Conservation (phyloP, 805 yeast species). For the fission yeast (Schizosaccharomyces pombe) region ASM294v3 CU329670.1:3627001-3627500, state of each 20-base stretch:
- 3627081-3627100: not conserved
- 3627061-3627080: not conserved
- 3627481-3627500: too few relatives aligned
- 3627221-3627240: slow-evolving; percentile 3
- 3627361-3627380: too few relatives aligned
- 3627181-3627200: slow-evolving; percentile 6
- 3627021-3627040: slow-evolving; percentile 10
- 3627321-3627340: slow-evolving; percentile 18
- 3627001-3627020: slow-evolving; percentile 11
- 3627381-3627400: too few relatives aligned
- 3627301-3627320: slow-evolving; percentile 5
- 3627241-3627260: not conserved
- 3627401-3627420: too few relatives aligned
- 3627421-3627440: too few relatives aligned
- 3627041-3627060: slow-evolving; percentile 8
- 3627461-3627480: too few relatives aligned
- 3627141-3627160: slow-evolving; percentile 12
- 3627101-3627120: slow-evolving; percentile 6
- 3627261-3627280: not conserved
- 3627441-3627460: too few relatives aligned
- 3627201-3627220: not conserved
- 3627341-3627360: slow-evolving; percentile 10
- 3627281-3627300: not conserved
- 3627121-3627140: slow-evolving; percentile 11
- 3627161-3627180: slow-evolving; percentile 9